Evolutionary conservation across 768 basidiomycete genomes (phyloP).

Genomic region (Calvatia gigantea): DNA sequence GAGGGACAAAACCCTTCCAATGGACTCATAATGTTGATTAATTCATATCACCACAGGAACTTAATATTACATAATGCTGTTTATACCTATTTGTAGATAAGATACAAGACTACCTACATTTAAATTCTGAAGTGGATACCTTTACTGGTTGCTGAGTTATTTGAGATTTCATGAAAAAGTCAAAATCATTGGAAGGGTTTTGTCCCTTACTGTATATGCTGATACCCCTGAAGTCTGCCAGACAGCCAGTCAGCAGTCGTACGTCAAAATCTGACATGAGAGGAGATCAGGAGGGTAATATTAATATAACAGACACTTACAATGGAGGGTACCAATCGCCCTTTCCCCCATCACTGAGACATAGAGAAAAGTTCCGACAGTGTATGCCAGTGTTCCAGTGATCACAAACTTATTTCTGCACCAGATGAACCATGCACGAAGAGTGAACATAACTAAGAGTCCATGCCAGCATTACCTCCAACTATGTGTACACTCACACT

Average conservation of each 20-base stretch:
- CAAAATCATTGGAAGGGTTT: too few relatives aligned
- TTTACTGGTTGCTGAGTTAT: too few relatives aligned
- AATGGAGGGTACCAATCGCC: not conserved
- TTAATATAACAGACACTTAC: not conserved
- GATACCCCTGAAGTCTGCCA: not conserved
- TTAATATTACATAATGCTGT: too few relatives aligned
- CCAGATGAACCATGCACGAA: not conserved
- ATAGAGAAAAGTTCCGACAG: not conserved
- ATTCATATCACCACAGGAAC: too few relatives aligned
- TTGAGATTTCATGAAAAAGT: too few relatives aligned
- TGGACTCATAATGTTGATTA: too few relatives aligned
- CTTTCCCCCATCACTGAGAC: not conserved
- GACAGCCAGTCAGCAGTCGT: not conserved
- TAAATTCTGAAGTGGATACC: too few relatives aligned
- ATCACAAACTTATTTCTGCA: not conserved
- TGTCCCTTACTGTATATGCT: too few relatives aligned
- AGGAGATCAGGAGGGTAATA: not conserved
- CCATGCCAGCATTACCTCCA: not conserved
- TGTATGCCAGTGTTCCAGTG: not conserved
- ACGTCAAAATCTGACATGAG: not conserved
- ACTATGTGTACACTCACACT: not conserved
- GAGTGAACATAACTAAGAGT: not conserved
- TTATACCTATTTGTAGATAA: too few relatives aligned
- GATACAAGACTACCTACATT: too few relatives aligned
- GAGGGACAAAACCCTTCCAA: too few relatives aligned